Base-by-base conservation (phyloP, 2,329 filamentous ascomycete genomes). In the Diaporthe amygdali region DNA sequence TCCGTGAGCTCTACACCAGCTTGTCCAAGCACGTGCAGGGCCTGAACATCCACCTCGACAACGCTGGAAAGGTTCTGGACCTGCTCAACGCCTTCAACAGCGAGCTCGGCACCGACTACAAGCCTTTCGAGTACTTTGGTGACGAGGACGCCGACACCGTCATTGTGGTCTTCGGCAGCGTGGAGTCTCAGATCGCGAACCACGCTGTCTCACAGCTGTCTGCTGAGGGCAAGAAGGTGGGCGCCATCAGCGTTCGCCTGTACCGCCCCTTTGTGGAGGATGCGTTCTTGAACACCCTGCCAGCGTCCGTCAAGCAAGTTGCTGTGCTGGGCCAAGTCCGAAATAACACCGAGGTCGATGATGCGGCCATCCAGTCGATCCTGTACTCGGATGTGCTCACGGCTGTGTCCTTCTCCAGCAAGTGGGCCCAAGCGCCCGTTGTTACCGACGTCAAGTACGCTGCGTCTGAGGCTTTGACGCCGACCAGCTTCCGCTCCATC, bases 251-350 rank as follows among this genome's bases (percentile, higher is more conserved):
- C 77, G 96, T 98, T 56, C 93, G 96, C 74, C 88, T 99, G 69
- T 99, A 98, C 86, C 91, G 96, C 52, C 96, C 96, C 20, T 98
- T 99, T 78, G 90, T 96, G 39, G 96, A 99, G 84, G 95, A 98
- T 80, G 93, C 94, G 66, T 98, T 99, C 87, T 85, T 98, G 74
- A 91, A 92, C 75, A 89, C 90, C 14, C 88, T 99, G 34, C 95
- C 96, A 41, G 86, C 90, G 75, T 93, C 93, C 44, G 89, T 92
- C 56, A 90, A 90, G 82, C 93, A 89, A 73, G 88, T 99, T 74
- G 92, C 92, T 46, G 94, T 98, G 25, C 89, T 99, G 7, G 96
- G 96, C 68, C 96, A 99, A 81, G 96, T 99, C 75, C 83, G 87
- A 73, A 91, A 93, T 75, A 88, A 93, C 74, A 85, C 89, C 71